Percentiles rank a stretch among this genome's conserved stretches.
phyloP scores from a whole-genome alignment of 352 stramenopile species.

The Phytophthora colocasiae region DNA sequence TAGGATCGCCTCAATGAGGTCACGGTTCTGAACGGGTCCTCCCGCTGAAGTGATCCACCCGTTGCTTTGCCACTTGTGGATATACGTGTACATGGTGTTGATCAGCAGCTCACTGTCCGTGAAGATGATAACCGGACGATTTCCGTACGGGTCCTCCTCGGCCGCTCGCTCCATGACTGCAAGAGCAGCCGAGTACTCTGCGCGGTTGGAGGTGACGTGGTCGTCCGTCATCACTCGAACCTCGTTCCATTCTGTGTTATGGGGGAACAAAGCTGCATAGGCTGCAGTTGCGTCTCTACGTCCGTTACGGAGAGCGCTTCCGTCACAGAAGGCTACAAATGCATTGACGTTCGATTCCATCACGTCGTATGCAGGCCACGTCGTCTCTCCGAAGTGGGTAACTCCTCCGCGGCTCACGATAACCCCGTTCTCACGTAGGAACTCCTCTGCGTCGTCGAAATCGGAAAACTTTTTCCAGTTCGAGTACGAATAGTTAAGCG shows the following conservation, averaged over 20 bases:
- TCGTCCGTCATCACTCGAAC: conserved; percentile 41
- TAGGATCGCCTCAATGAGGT: conserved; percentile 13
- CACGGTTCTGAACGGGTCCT: conserved; percentile 20
- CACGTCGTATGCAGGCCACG: conserved; percentile 40
- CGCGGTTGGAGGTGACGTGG: conserved; percentile 19
- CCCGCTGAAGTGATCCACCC: conserved; percentile 11
- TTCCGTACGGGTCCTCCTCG: conserved; percentile 3
- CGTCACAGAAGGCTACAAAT: conserved; percentile 76
- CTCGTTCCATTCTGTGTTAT: conserved; percentile 56
- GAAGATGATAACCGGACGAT: conserved; percentile 16
- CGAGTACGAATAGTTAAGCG: conserved; percentile 45
- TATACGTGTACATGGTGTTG: conserved; percentile 11
- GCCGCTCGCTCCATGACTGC: conserved; percentile 11
- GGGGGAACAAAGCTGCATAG: conserved; percentile 69
- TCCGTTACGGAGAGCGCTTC: conserved; percentile 63
- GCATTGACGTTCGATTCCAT: conserved; percentile 37
- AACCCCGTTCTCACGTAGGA: conserved; percentile 34
- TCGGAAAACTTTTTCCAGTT: conserved; percentile 58
- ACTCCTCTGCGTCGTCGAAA: conserved; percentile 49
- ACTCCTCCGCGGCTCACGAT: conserved; percentile 4
- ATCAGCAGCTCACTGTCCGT: conserved; percentile 21
- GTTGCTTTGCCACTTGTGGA: conserved; percentile 13
- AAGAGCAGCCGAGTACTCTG: conserved; percentile 12
- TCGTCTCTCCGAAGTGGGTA: conserved; percentile 1
- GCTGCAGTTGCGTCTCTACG: conserved; percentile 45